Evolutionary conservation across 2,329 filamentous ascomycete species (phyloP).

Genomic region (Calonectria leucothoes): DNA sequence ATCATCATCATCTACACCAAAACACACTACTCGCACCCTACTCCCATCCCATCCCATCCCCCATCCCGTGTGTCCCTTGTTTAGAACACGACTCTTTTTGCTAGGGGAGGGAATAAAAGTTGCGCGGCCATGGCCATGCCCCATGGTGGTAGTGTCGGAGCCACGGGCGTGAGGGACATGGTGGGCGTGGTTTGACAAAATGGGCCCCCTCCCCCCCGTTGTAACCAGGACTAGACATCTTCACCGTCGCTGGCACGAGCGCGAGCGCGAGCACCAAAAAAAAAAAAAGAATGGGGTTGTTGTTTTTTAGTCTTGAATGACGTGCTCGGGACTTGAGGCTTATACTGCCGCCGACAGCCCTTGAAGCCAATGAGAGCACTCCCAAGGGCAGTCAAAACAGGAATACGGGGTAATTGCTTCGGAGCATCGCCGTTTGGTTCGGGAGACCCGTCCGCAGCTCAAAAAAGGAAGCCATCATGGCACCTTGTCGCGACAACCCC

Average conservation of each 20-base stretch:
- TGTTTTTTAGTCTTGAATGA: constrained; percentile 46
- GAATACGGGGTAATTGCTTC: constrained; percentile 34
- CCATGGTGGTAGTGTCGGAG: constrained; percentile 7
- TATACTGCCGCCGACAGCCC: constrained; percentile 43
- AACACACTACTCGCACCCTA: constrained; percentile 33
- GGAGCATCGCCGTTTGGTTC: constrained; percentile 43
- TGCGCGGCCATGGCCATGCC: constrained; percentile 34
- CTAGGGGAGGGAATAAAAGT: constrained; percentile 36
- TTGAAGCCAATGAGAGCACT: constrained; percentile 39
- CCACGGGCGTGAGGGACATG: constrained; percentile 14
- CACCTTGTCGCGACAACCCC: neutral
- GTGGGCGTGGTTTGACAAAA: constrained; percentile 22
- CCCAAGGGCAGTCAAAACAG: constrained; percentile 12
- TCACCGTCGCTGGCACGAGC: constrained; percentile 12
- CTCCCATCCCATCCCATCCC: constrained; percentile 32
- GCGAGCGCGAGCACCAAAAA: too few species aligned
- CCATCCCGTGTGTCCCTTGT: constrained; percentile 28
- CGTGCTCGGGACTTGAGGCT: constrained; percentile 49
- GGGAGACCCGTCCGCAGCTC: constrained; percentile 20
- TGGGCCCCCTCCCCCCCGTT: constrained; percentile 11
- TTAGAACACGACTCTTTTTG: constrained; percentile 25
- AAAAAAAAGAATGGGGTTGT: constrained; percentile 40
- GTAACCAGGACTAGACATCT: constrained; percentile 2
- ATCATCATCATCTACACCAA: constrained; percentile 32
- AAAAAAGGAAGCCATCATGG: neutral